phyloP scores from a whole-genome alignment of 2,329 filamentous ascomycete species.

The Ascochyta clinopodiicola region DNA sequence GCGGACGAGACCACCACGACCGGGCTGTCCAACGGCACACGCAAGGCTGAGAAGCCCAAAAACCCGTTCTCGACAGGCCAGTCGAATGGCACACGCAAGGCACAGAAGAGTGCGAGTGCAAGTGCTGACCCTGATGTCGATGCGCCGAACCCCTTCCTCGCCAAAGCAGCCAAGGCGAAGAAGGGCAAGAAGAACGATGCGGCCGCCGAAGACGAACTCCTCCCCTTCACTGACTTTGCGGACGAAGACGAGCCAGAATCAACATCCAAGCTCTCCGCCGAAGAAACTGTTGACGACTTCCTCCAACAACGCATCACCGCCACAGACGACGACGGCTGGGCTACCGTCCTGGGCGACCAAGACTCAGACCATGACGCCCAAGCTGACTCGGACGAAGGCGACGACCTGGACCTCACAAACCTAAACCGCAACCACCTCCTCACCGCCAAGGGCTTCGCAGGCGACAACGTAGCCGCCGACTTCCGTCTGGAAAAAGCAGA shows the following conservation, averaged over 20 bases:
- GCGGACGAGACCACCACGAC: slow-evolving; percentile 28
- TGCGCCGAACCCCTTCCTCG: slow-evolving; percentile 44
- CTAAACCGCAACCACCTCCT: slow-evolving; percentile 66
- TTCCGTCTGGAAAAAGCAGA: slow-evolving; percentile 83
- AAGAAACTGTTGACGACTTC: slow-evolving; percentile 34
- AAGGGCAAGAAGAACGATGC: slow-evolving; percentile 34
- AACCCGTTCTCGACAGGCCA: slow-evolving; percentile 25
- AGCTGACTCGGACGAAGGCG: slow-evolving; percentile 45
- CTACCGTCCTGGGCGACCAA: slow-evolving; percentile 50
- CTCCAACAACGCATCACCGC: slow-evolving; percentile 42
- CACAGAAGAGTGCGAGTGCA: slow-evolving; percentile 7
- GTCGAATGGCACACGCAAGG: slow-evolving; percentile 23
- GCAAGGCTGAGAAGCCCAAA: slow-evolving; percentile 14
- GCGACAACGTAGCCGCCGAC: slow-evolving; percentile 78
- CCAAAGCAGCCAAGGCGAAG: slow-evolving; percentile 28
- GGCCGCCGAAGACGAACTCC: slow-evolving; percentile 20
- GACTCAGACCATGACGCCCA: slow-evolving; percentile 36
- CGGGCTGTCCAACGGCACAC: slow-evolving; percentile 13
- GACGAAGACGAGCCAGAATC: slow-evolving; percentile 15
- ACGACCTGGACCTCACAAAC: slow-evolving; percentile 49
- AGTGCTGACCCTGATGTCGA: slow-evolving; percentile 10
- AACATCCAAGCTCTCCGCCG: not conserved
- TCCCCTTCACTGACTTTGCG: slow-evolving; percentile 11
- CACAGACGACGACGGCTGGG: slow-evolving; percentile 53
- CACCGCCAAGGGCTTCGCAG: slow-evolving; percentile 84